phyloP scores from a whole-genome alignment of 805 yeast genomes.

The Brettanomyces naardenensis region DNA sequence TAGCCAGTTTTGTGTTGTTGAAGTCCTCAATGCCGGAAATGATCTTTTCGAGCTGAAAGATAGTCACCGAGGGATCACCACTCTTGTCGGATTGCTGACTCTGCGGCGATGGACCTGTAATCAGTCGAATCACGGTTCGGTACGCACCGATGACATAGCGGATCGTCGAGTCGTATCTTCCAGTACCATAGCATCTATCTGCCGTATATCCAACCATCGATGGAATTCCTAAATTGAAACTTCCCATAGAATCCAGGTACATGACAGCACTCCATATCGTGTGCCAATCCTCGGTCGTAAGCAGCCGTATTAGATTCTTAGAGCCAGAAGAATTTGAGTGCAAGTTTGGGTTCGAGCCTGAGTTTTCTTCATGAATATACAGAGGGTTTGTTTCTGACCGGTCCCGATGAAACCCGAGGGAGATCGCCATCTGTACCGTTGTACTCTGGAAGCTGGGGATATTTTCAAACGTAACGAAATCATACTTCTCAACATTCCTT shows the following conservation, averaged over 20 bases:
- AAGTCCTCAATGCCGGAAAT: conserved; percentile 13
- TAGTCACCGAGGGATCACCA: conserved; percentile 1
- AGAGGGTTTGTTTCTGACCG: neutral
- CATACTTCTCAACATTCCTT: conserved; percentile 11
- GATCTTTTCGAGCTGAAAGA: conserved; percentile 14
- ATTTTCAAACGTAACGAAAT: conserved; percentile 12
- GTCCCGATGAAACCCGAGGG: conserved; percentile 15
- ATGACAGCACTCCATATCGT: conserved; percentile 12
- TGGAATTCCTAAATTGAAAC: conserved; percentile 19
- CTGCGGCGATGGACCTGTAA: conserved; percentile 2
- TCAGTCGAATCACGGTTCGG: conserved; percentile 8
- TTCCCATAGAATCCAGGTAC: conserved; percentile 16
- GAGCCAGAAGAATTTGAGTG: neutral
- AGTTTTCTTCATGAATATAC: conserved; percentile 1
- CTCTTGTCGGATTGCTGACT: neutral
- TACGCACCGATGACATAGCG: conserved; percentile 7
- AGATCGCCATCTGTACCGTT: conserved; percentile 17
- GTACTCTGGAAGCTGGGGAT: conserved; percentile 11
- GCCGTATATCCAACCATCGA: conserved; percentile 8
- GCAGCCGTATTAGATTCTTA: conserved; percentile 5
- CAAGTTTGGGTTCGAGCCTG: neutral
- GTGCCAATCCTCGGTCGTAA: conserved; percentile 14
- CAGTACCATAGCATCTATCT: conserved; percentile 6
- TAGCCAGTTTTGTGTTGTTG: conserved; percentile 6
- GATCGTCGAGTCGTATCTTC: conserved; percentile 1